Evolutionary conservation across 2,329 filamentous ascomycete species (phyloP).

Genomic region (Apiospora arundinis): DNA sequence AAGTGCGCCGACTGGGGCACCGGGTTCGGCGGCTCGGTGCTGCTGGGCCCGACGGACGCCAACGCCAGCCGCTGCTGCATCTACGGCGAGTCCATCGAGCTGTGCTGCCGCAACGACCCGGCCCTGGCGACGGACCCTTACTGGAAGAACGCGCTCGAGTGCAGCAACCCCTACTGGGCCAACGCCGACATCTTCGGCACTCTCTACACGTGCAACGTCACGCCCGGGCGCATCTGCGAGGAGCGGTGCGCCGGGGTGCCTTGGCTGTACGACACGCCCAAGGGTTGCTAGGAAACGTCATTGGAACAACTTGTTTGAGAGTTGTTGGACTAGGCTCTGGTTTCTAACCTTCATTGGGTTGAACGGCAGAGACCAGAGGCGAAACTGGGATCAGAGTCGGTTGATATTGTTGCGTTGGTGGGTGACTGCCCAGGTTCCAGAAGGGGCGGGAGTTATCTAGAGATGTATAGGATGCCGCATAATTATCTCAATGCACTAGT

Average conservation of each 20-base stretch:
- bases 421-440: too few relatives aligned
- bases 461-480: too few relatives aligned
- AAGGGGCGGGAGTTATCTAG: too few relatives aligned
- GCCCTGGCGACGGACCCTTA: not conserved
- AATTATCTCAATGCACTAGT: too few relatives aligned
- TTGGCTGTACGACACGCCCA: not conserved
- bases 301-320: too few relatives aligned
- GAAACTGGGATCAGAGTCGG: too few relatives aligned
- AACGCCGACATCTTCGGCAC: not conserved
- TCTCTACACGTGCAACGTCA: not conserved
- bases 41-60: not conserved
- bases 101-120: conserved; percentile 10
- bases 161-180: not conserved
- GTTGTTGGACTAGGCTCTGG: too few relatives aligned
- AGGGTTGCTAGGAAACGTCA: too few relatives aligned
- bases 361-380: too few relatives aligned
- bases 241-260: not conserved
- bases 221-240: not conserved
- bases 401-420: too few relatives aligned
- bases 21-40: not conserved
- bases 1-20: conserved; percentile 6
- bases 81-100: not conserved
- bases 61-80: conserved; percentile 6
- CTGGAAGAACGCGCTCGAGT: not conserved
- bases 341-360: too few relatives aligned